phyloP scores from a whole-genome alignment of 257 asterid genomes.

The Jacaranda copaia region DNA sequence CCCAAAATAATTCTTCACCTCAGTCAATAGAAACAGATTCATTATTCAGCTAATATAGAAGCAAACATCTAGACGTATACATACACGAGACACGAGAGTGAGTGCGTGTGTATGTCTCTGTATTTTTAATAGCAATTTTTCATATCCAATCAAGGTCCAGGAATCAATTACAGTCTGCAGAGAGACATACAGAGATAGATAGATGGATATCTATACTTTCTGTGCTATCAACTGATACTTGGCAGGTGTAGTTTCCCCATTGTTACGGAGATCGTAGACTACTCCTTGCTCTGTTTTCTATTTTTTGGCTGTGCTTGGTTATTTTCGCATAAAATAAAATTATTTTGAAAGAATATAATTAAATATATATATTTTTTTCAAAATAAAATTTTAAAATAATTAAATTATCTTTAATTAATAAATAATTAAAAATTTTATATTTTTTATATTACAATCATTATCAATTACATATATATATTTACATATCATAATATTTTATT shows the following conservation, averaged over 20 bases:
- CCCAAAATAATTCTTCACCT: constrained; percentile 36
- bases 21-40: constrained; percentile 39
- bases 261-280: background rate
- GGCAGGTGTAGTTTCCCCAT: background rate
- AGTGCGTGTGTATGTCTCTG: background rate
- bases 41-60: constrained; percentile 37
- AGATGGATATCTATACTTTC: background rate
- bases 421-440: too few relatives aligned
- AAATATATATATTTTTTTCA: too few relatives aligned
- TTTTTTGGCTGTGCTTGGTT: too few relatives aligned
- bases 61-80: constrained; percentile 20
- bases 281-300: background rate
- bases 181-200: background rate
- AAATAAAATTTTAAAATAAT: too few relatives aligned
- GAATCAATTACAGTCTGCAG: constrained; percentile 13
- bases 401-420: too few relatives aligned
- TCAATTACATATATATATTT: too few relatives aligned
- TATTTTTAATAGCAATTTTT: background rate
- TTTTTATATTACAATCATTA: too few relatives aligned
- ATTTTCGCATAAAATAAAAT: too few relatives aligned
- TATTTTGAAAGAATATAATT: too few relatives aligned
- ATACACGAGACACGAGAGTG: too few relatives aligned
- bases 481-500: too few relatives aligned
- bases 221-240: background rate
- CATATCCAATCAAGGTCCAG: constrained; percentile 1